phyloP scores from a whole-genome alignment of 2,329 filamentous ascomycete genomes.

The Akanthomyces uredinophilus region DNA sequence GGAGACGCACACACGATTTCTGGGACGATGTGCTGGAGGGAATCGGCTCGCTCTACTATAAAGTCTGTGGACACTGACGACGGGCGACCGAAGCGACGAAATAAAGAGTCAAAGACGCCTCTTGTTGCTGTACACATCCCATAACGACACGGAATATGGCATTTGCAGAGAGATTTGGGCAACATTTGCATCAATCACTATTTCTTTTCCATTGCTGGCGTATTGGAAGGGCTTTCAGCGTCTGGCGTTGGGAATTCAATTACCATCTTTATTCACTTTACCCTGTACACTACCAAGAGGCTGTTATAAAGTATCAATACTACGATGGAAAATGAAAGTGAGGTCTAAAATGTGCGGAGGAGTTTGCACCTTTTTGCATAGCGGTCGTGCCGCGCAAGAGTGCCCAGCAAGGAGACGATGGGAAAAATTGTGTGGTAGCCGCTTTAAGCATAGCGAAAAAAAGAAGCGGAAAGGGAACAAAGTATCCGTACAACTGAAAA shows the following conservation, averaged over 20 bases:
- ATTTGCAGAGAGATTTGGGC: not conserved
- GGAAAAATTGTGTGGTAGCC: no score
- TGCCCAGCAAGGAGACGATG: no score
- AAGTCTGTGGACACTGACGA: conserved; percentile 16
- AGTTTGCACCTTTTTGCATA: no score
- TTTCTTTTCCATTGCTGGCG: not conserved
- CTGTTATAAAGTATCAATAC: no score
- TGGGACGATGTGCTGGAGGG: conserved; percentile 37
- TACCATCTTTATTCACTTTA: not conserved
- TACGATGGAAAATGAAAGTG: no score
- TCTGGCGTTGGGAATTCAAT: not conserved
- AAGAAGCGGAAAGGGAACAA: no score
- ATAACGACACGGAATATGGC: not conserved
- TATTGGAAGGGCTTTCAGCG: not conserved
- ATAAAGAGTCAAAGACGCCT: not conserved
- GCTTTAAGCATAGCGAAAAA: no score
- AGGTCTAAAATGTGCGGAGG: no score
- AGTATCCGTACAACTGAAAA: no score
- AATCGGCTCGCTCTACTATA: conserved; percentile 35
- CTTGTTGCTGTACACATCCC: not conserved
- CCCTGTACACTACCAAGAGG: no score
- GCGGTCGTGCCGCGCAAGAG: no score
- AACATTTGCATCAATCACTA: not conserved
- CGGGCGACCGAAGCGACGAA: not conserved
- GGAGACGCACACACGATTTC: conserved; percentile 30